Conservation (phyloP, 2,329 filamentous ascomycete genomes). For the Microsporum ferrugineum region DNA sequence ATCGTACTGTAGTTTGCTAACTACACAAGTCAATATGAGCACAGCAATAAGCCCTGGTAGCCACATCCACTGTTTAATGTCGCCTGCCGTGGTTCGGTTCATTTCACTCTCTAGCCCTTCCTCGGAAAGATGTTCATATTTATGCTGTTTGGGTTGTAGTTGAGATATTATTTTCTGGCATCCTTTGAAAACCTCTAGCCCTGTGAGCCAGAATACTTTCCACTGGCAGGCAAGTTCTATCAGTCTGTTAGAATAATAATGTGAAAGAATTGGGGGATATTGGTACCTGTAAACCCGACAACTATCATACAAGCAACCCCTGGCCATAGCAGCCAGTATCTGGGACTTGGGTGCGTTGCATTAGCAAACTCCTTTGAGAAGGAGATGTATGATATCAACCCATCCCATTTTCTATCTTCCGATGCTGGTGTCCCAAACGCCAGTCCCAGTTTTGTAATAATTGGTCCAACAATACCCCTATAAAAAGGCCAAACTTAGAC, state of each 20-base stretch:
- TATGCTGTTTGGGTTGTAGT: not conserved
- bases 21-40: conserved; percentile 5
- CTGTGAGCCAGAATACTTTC: conserved; percentile 10
- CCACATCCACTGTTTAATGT: conserved; percentile 10
- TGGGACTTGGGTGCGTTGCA: conserved; percentile 31
- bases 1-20: conserved; percentile 7
- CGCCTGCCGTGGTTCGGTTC: not conserved
- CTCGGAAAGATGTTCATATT: conserved; percentile 5
- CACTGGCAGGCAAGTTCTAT: conserved; percentile 10
- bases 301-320: conserved; percentile 9
- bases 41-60: conserved; percentile 7
- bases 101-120: not conserved
- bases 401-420: conserved; percentile 15
- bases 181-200: conserved; percentile 1
- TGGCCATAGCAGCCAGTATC: conserved; percentile 45
- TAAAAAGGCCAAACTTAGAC: conserved; percentile 2
- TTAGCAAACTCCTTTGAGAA: conserved; percentile 13
- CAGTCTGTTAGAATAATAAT: not conserved
- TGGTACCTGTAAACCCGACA: conserved; percentile 7
- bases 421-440: conserved; percentile 32
- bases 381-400: conserved; percentile 28
- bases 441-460: conserved; percentile 43
- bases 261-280: not conserved
- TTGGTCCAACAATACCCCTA: conserved; percentile 44
- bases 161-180: not conserved